Conservation (phyloP, 306 rosid species). For the Argentina anserina region DNA sequence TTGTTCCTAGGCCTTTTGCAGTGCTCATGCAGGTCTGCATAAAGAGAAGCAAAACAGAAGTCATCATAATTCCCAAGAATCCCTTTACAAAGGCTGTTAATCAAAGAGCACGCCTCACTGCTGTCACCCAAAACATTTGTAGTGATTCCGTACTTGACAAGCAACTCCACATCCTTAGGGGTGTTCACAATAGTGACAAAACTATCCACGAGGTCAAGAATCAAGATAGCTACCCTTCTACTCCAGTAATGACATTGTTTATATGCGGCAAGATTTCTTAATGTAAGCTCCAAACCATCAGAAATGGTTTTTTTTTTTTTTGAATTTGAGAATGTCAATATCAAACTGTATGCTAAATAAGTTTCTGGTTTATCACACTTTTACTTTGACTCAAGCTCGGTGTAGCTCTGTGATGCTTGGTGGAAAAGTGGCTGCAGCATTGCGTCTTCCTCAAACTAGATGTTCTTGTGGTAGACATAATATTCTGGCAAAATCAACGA, state of each 20-base stretch:
- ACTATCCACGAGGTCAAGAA: constrained; percentile 7
- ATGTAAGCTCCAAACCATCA: neutral
- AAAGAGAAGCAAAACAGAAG: neutral
- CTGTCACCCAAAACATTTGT: neutral
- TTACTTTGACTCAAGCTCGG: neutral
- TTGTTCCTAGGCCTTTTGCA: neutral
- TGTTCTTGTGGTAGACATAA: neutral
- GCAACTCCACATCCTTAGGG: constrained; percentile 17
- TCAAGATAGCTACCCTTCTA: constrained; percentile 6
- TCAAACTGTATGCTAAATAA: neutral
- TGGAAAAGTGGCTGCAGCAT: fast-evolving
- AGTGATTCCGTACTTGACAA: constrained; percentile 20
- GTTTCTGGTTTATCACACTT: neutral
- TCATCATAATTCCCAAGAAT: no score
- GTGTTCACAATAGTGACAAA: constrained; percentile 22
- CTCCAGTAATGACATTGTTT: constrained; percentile 20
- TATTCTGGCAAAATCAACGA: neutral
- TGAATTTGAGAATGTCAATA: constrained; percentile 26
- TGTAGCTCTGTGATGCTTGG: neutral
- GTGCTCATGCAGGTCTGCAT: neutral
- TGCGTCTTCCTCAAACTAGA: neutral
- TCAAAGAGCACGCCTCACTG: neutral
- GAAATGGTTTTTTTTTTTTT: neutral
- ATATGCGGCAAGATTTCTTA: constrained; percentile 27
- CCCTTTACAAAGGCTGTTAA: constrained; percentile 5